Base-by-base conservation (phyloP, 176 grass and related monocot genomes). In the Cocos nucifera region DNA sequence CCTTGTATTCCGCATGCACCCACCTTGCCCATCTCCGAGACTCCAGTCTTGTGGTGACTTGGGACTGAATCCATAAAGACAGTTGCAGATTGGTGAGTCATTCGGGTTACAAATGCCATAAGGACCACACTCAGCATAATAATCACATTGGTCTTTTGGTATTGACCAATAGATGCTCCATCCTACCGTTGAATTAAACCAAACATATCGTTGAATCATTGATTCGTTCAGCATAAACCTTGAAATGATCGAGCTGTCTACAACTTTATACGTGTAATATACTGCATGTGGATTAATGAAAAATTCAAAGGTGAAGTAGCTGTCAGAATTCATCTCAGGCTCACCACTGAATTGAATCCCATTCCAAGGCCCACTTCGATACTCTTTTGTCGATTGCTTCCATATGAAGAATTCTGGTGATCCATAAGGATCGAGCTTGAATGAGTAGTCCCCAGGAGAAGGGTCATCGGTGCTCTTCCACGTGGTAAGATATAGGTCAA, bases 41-140 rank as follows among this genome's bases (percentile, higher is more conserved):
- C 32, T 51, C 77, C 70, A 69, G 6, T 68, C 57, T 1, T 9
- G 2, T 0, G 24, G 51, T 17, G 56, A 67, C 18, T 12, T 63
- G 7, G 61, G n/a, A 1, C 28, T 53, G 50, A 73, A 80, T 18
- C 70, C 70, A 1, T 68, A 14, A 29, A 80, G 28, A 1, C 70
- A 80, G 18, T 7, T 56, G 49, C 78, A 80, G 14, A 73, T 69
- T 0, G 58, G 64, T 2, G 55, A 30, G 3, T 7, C 22, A 1
- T 63, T 49, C 1, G 54, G 6, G 17, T 49, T 56, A 3, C 70
- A 80, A 4, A 80, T 8, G 4, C 70, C 54, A 19, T 67, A 74
- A 0, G 58, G 22, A 0, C 71, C 71, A 44, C 70, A 80, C 3
- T 44, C 16, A 17, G 57, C 50, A 20, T 74, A 57, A 1, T 63